Evolutionary conservation across 176 grass and related monocot species (phyloP), one percentile per base, ranked within the genome.

Genomic region (Cocos nucifera): DNA sequence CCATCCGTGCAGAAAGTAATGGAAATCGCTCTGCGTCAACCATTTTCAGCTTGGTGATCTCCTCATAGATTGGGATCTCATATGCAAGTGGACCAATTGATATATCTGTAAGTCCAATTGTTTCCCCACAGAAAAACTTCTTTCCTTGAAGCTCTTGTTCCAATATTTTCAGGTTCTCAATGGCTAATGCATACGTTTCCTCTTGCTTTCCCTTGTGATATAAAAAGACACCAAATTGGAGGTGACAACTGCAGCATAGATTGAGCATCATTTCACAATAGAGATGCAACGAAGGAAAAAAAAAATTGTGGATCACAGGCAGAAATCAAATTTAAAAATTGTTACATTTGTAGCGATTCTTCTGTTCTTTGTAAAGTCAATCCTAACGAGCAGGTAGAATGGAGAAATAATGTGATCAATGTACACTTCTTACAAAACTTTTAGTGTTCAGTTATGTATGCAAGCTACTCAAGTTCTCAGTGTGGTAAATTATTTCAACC

Each of bases 181-280:
- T 6, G 30, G 82, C 48, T 3, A 39, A 68, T 6, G 19, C 28
- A 12, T 44, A 4, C 1, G 82, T 67, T 35, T 22, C 57, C 57
- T 70, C 56, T 48, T 71, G 76, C 3, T 49, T 58, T 30, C 2
- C 23, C 71, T 19, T 26, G 17, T 20, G 62, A 35, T 15, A 62
- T 69, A 64, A 79, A 76, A 69, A 73, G 64, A 64, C 70, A 74
- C 77, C 76, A 85, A 15, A 85, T 67, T 53, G 72, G 57, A 19
- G 82, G 82, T 52, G 56, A 79, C 3, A 69, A 62, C 75, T 75
- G 53, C 23, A 49, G 12, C 16, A 62, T 24, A 18, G 54, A 12
- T 24, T 6, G 32, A 39, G 32, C 32, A 39, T 39, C 32, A 39
- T 39, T 10, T 39, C 32, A 39, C 32, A 39, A 12, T 39, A 10